A percentile compares a stretch with the other conserved stretches of the same genome.
Evolutionary conservation across 345 rosid genomes (phyloP).

Genomic region (Salix udensis): DNA sequence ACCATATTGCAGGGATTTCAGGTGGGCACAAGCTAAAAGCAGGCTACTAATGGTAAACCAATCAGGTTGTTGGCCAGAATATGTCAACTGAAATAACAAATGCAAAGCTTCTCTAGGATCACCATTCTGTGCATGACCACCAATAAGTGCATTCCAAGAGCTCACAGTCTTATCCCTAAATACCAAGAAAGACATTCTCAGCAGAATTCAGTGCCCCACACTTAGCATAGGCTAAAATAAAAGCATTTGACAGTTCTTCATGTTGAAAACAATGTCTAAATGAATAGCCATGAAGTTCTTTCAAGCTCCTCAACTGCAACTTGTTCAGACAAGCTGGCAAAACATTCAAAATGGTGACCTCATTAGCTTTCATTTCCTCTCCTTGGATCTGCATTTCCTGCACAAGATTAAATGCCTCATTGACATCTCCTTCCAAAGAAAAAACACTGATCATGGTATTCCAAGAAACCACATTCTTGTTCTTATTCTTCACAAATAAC

Average conservation of each 20-base stretch:
- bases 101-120: conserved; percentile 46
- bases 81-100: conserved; percentile 39
- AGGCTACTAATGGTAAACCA: conserved; percentile 50
- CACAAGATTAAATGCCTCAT: conserved; percentile 37
- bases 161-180: conserved; percentile 42
- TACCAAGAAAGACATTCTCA: conserved; percentile 36
- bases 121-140: conserved; percentile 49
- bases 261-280: conserved; percentile 41
- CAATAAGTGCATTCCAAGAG: conserved; percentile 71
- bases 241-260: conserved; percentile 47
- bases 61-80: conserved; percentile 43
- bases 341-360: conserved; percentile 51
- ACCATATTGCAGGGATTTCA: conserved; percentile 40
- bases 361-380: conserved; percentile 32
- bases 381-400: conserved; percentile 41
- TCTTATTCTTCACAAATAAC: conserved; percentile 37
- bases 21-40: conserved; percentile 48
- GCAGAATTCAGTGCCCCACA: conserved; percentile 36
- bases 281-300: conserved; percentile 63
- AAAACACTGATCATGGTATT: conserved; percentile 51
- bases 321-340: conserved; percentile 38
- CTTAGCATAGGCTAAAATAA: conserved; percentile 57
- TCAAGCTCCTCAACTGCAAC: conserved; percentile 38
- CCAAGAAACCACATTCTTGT: conserved; percentile 61
- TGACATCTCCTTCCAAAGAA: conserved; percentile 36